These are phyloP conservation scores for Talaromyces sp. DNA, from an alignment of 2,329 filamentous ascomycete species.

Conservation along the genomic window DNA sequence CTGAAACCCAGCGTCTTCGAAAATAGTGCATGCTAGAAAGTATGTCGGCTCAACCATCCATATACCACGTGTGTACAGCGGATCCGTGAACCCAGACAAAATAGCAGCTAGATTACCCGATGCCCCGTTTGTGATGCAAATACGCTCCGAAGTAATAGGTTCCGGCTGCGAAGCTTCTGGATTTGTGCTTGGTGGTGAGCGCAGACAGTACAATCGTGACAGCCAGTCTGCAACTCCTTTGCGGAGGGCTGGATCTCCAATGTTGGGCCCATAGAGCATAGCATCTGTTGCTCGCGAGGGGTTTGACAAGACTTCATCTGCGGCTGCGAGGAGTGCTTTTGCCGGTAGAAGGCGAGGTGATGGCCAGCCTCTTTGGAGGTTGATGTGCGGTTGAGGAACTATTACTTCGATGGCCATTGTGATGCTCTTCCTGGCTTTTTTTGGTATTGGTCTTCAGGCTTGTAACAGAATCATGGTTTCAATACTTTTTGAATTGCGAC, in stretches of 20 bases:
- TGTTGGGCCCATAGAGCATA: slow-evolving; percentile 6
- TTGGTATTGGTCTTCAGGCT: not conserved
- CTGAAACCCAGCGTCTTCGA: slow-evolving; percentile 4
- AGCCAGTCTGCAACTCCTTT: slow-evolving; percentile 4
- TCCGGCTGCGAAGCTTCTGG: not conserved
- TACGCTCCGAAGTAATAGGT: not conserved
- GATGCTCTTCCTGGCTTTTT: not conserved
- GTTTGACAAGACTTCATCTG: not conserved
- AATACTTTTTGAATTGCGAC: not conserved
- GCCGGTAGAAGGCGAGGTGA: not conserved
- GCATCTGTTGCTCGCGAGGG: not conserved
- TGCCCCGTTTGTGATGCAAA: slow-evolving; percentile 5
- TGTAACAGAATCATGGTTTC: not conserved
- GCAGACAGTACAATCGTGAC: not conserved
- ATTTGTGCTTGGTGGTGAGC: slow-evolving; percentile 2
- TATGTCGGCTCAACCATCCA: slow-evolving; percentile 12
- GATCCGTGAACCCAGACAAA: slow-evolving; percentile 1
- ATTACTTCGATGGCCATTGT: not conserved
- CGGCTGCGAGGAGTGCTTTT: not conserved
- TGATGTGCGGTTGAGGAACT: slow-evolving; percentile 3
- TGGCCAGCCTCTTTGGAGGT: slow-evolving; percentile 8
- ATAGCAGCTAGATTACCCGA: slow-evolving; percentile 2
- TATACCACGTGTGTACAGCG: not conserved
- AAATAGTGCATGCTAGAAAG: slow-evolving; percentile 2
- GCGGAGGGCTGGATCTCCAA: slow-evolving; percentile 8